Base-by-base conservation (phyloP, 345 rosid genomes). In the Linum usitatissimum region DNA sequence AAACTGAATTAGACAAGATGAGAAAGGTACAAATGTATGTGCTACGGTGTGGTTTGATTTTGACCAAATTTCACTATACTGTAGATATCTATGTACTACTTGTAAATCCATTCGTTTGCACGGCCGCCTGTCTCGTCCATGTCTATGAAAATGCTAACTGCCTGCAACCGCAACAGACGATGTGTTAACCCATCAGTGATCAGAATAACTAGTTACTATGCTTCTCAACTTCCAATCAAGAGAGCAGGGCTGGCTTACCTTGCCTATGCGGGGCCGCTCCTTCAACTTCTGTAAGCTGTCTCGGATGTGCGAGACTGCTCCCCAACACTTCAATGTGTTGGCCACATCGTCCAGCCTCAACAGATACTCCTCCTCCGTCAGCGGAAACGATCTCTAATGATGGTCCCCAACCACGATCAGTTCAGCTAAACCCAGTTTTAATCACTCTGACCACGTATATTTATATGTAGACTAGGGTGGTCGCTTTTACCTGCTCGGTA, bases 131-230 rank as follows among this genome's bases (percentile, higher is more conserved):
- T 75, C 18, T 84, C 90, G 61, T 92, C 95, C 98, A 89, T 87
- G 75, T 92, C 98, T 61, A 89, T 92, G 62, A 87, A 92, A 64
- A 92, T 89, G 93, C 98, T 87, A 0, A 92, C 98, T n/a, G 98
- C 98, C 98, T 89, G 89, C 70, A 67, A 40, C 48, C 48, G 1
- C 48, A 5, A 6, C n/a, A n/a, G n/a, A n/a, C n/a, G n/a, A n/a
- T n/a, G 2, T 6, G 5, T 40, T 7, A 40, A 40, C 8, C 3
- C 48, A 23, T 23, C 45, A 39, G 13, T n/a, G n/a, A n/a, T n/a
- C n/a, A 40, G 13, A 7, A 3, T 6, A 40, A 5, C 8, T 40
- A 1, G 13, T 5, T 40, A 6, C 2, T 7, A 6, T 12, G n/a
- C n/a, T 39, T 39, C 45, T 1, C 13, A 40, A 18, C 19, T 21